A percentile compares a stretch with the other conserved stretches of the same genome.
Conservation (phyloP, 2,329 filamentous ascomycete species). For the Hymenoscyphus linearis region DNA sequence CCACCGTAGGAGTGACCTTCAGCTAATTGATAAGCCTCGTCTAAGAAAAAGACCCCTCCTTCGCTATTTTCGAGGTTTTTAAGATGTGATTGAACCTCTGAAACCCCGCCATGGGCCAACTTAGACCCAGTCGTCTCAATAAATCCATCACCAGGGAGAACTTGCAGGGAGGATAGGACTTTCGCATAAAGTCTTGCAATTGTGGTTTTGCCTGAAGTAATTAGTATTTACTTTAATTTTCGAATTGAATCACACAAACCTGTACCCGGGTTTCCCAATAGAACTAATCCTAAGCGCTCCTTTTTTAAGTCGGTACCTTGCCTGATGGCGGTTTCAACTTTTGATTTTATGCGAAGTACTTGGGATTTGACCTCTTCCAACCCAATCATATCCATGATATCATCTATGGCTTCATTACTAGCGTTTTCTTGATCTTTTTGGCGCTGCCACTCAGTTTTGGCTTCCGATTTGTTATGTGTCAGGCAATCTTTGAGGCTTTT, state of each 20-base stretch:
- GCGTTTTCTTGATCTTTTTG: constrained; percentile 51
- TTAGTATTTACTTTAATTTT: not conserved
- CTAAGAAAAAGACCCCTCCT: constrained; percentile 72
- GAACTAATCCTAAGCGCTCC: constrained; percentile 56
- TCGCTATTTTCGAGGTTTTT: constrained; percentile 52
- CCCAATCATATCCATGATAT: constrained; percentile 65
- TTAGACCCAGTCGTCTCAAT: constrained; percentile 64
- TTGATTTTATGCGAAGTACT: constrained; percentile 58
- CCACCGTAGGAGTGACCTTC: constrained; percentile 54
- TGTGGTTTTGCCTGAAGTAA: constrained; percentile 54
- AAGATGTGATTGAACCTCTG: constrained; percentile 51
- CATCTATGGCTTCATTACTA: constrained; percentile 50
- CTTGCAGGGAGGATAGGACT: constrained; percentile 57
- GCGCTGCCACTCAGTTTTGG: constrained; percentile 53
- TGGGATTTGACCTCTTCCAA: constrained; percentile 62
- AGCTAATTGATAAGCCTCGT: constrained; percentile 72
- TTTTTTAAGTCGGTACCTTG: constrained; percentile 50
- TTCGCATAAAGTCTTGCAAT: constrained; percentile 65
- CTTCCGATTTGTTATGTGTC: constrained; percentile 22
- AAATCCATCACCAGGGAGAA: constrained; percentile 55
- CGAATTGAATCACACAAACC: constrained; percentile 39
- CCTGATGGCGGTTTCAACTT: constrained; percentile 53
- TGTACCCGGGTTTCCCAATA: constrained; percentile 73
- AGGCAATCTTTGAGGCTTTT: constrained; percentile 15
- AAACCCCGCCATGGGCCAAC: constrained; percentile 57